Percentiles rank a stretch among this genome's conserved stretches.
Evolutionary conservation across 2,329 filamentous ascomycete species (phyloP).

Genomic region (Davidsoniella virescens): DNA sequence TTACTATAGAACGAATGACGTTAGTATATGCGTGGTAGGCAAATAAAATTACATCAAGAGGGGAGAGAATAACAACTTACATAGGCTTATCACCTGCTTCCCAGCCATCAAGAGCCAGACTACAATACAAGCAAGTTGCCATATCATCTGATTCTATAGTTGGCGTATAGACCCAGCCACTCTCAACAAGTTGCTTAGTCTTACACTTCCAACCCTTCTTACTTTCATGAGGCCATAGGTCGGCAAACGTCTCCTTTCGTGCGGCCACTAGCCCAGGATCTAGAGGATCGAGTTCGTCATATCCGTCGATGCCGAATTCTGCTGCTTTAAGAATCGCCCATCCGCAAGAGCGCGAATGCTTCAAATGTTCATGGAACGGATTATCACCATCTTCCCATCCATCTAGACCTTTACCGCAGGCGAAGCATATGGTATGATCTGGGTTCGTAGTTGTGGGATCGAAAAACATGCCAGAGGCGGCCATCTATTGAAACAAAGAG

Average conservation of each 20-base stretch:
- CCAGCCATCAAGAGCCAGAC: slow-evolving; percentile 83
- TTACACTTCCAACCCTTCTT: slow-evolving; percentile 86
- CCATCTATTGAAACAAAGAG: slow-evolving; percentile 41
- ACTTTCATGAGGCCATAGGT: slow-evolving; percentile 73
- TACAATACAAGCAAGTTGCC: slow-evolving; percentile 82
- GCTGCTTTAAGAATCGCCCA: slow-evolving; percentile 63
- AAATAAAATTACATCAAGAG: no score
- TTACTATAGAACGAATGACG: slow-evolving; percentile 35
- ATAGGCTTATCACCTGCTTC: slow-evolving; percentile 80
- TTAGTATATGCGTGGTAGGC: slow-evolving; percentile 15
- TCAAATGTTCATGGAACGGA: slow-evolving; percentile 70
- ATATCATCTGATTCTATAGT: slow-evolving; percentile 71
- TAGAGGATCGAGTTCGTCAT: slow-evolving; percentile 56
- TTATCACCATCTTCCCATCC: slow-evolving; percentile 85
- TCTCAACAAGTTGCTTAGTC: slow-evolving; percentile 76
- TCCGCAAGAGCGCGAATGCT: slow-evolving; percentile 65
- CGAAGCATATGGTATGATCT: slow-evolving; percentile 82
- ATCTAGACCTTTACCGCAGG: slow-evolving; percentile 69
- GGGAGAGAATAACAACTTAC: slow-evolving; percentile 29
- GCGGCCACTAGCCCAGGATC: slow-evolving; percentile 57
- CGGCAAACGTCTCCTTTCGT: slow-evolving; percentile 67
- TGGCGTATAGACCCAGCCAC: slow-evolving; percentile 89
- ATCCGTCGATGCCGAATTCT: slow-evolving; percentile 44
- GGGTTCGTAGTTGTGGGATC: slow-evolving; percentile 56
- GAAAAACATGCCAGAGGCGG: slow-evolving; percentile 83